phyloP scores from a whole-genome alignment of 345 rosid genomes.

The thale cress (Arabidopsis thaliana) region TAIR10.1 NC_003070.9:9701501-9702000 shows the following conservation, averaged over 20 bases:
- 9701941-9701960: slow-evolving; percentile 38
- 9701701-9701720: slow-evolving; percentile 49
- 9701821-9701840: slow-evolving; percentile 77
- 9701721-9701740: slow-evolving; percentile 52
- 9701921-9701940: slow-evolving; percentile 45
- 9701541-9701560: slow-evolving; percentile 56
- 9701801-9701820: slow-evolving; percentile 49
- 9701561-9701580: slow-evolving; percentile 50
- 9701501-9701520: slow-evolving; percentile 52
- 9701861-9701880: slow-evolving; percentile 45
- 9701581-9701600: slow-evolving; percentile 50
- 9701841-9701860: slow-evolving; percentile 48
- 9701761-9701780: slow-evolving; percentile 71
- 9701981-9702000: slow-evolving; percentile 46
- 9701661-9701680: slow-evolving; percentile 46
- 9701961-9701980: slow-evolving; percentile 40
- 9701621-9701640: slow-evolving; percentile 48
- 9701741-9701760: slow-evolving; percentile 50
- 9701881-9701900: slow-evolving; percentile 36
- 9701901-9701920: slow-evolving; percentile 45
- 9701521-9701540: slow-evolving; percentile 65
- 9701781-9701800: slow-evolving; percentile 53
- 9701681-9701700: slow-evolving; percentile 54
- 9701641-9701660: slow-evolving; percentile 53
- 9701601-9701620: slow-evolving; percentile 50